Base-by-base conservation (phyloP, 257 asterid genomes). In the Vinca minor region DNA sequence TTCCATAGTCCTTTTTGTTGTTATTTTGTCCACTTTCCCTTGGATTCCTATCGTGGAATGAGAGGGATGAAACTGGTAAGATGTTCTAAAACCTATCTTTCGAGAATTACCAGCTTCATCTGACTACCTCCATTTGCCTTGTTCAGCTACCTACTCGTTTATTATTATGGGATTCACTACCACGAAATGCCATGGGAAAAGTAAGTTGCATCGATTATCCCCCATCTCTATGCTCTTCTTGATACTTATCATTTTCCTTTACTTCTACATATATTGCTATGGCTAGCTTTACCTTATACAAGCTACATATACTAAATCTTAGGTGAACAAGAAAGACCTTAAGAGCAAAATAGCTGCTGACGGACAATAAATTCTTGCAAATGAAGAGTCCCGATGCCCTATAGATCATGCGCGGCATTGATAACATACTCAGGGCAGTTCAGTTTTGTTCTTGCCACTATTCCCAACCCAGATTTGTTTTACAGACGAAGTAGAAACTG, bases 101-200 rank as follows among this genome's bases (percentile, higher is more conserved):
- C 36, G 15, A 42, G 6, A 41, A 39, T 15, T 48, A 4, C 17
- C 29, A 1, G 21, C 23, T 44, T 45, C 34, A 47, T 57, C 46
- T 42, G 50, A 54, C 63, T 21, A n/a, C 9, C 2, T 8, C 21
- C 29, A 8, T 39, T 63, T 48, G 45, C 32, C 14, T 34, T 63
- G 41, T 66, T 29, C 84, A 88, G 96, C 76, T 91, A 63, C 96
- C 98, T 13, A 86, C 92, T 26, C 84, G 84, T 59, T 74, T 91
- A 64, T 52, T 84, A 35, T n/a, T 91, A 21, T 88, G 95, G 96
- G 95, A 88, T 13, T 73, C 90, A 6, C 71, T 91, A 71, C 96
- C 98, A 44, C 89, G 95, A 39, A 91, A 91, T 70, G 98, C 98
- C 7, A 91, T 91, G 98, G 98, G 98, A 70, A 91, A 91, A 87